Conservation (phyloP, 805 yeast species). For the Candida hungchunana region DNA sequence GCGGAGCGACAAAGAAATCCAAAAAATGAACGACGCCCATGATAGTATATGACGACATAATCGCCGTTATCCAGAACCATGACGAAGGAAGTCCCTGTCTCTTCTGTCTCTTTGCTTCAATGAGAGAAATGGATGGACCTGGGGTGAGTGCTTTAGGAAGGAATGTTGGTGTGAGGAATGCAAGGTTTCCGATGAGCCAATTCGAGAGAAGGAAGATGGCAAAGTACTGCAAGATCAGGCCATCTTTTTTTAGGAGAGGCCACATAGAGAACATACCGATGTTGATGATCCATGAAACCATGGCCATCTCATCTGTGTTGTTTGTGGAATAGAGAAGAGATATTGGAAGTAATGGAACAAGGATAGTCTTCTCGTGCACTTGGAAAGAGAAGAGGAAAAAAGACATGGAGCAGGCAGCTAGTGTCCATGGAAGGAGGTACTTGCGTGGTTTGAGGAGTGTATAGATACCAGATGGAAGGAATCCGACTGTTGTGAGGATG, state of each 20-base stretch:
- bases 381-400: slow-evolving; percentile 90
- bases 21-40: slow-evolving; percentile 48
- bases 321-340: slow-evolving; percentile 55
- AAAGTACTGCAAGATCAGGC: slow-evolving; percentile 65
- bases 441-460: slow-evolving; percentile 51
- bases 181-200: slow-evolving; percentile 71
- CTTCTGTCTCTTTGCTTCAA: slow-evolving; percentile 30
- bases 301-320: slow-evolving; percentile 57
- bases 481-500: slow-evolving; percentile 44
- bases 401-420: slow-evolving; percentile 80
- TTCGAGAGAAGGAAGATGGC: slow-evolving; percentile 61
- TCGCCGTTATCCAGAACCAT: slow-evolving; percentile 45
- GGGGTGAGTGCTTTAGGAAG: slow-evolving; percentile 39
- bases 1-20: slow-evolving; percentile 51
- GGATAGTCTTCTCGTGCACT: slow-evolving; percentile 91
- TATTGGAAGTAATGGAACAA: slow-evolving; percentile 84
- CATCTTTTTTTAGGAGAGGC: slow-evolving; percentile 80
- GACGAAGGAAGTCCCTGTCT: slow-evolving; percentile 45
- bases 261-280: slow-evolving; percentile 80
- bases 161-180: slow-evolving; percentile 45
- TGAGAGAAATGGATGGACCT: slow-evolving; percentile 37
- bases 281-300: slow-evolving; percentile 85
- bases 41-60: slow-evolving; percentile 48
- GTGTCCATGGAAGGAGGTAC: slow-evolving; percentile 59
- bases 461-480: slow-evolving; percentile 52